phyloP scores from a whole-genome alignment of 1,139 yeast genomes.

The Blastobotrys capitulatus region DNA sequence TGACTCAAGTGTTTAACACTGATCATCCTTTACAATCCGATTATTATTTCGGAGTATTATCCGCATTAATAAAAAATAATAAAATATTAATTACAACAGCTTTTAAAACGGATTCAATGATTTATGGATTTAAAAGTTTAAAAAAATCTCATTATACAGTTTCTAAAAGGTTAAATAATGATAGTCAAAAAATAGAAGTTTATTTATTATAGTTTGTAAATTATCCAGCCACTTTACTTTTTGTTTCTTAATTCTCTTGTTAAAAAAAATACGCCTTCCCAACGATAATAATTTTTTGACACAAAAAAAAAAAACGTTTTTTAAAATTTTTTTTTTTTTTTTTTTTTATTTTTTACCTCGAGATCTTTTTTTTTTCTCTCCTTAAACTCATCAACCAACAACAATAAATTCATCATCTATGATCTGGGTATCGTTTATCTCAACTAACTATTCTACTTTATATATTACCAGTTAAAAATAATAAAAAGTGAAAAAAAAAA shows the following conservation, averaged over 20 bases:
- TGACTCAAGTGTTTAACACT: background rate
- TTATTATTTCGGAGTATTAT: conserved; percentile 23
- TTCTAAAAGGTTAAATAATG: background rate
- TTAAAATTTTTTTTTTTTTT: background rate
- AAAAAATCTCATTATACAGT: background rate
- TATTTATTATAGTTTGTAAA: background rate
- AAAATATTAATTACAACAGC: conserved; percentile 17
- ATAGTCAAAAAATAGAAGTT: background rate
- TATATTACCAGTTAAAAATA: background rate
- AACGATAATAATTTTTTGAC: no score
- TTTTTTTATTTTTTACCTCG: background rate
- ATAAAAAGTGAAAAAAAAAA: background rate
- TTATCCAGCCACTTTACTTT: background rate
- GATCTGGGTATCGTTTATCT: background rate
- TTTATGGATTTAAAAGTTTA: conserved; percentile 14
- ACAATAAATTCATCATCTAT: background rate
- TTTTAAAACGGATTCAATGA: conserved; percentile 27
- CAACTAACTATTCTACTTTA: background rate
- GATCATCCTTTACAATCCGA: conserved; percentile 18
- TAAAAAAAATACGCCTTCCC: background rate
- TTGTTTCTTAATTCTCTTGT: background rate
- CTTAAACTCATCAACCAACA: no score
- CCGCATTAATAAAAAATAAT: conserved; percentile 1
- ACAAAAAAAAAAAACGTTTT: no score
- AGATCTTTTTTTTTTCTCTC: background rate